phyloP scores from a whole-genome alignment of 2,329 filamentous ascomycete genomes.

The Fusarium pseudoanthophilum region DNA sequence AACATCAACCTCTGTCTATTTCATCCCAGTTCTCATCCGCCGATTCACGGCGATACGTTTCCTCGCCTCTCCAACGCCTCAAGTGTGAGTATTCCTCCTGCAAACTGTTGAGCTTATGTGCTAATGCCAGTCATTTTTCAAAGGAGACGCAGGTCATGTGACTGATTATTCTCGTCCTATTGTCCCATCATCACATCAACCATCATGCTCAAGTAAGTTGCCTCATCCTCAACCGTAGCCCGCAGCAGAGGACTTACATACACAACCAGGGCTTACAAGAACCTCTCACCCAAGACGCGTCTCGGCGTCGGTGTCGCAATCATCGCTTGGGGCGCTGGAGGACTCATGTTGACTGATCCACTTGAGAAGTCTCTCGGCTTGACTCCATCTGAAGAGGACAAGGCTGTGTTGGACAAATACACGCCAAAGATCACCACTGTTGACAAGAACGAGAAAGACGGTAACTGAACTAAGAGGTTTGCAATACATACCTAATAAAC shows the following conservation, averaged over 20 bases:
- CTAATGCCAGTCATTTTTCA: background rate
- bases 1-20: constrained; percentile 11
- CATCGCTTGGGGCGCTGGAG: constrained; percentile 79
- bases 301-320: constrained; percentile 77
- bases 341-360: constrained; percentile 77
- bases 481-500: background rate
- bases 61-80: background rate
- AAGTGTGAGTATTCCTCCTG: background rate
- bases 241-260: constrained; percentile 1
- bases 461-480: background rate
- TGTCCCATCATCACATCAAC: background rate
- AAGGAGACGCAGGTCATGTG: constrained; percentile 1
- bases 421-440: constrained; percentile 72
- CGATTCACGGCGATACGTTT: background rate
- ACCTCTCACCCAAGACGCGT: constrained; percentile 76
- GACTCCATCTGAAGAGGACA: constrained; percentile 78
- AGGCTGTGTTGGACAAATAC: constrained; percentile 69
- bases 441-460: constrained; percentile 53
- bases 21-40: constrained; percentile 2
- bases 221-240: background rate
- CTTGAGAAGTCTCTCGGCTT: constrained; percentile 80
- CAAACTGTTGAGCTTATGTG: background rate
- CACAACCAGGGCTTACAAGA: constrained; percentile 71
- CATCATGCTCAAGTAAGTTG: constrained; percentile 39
- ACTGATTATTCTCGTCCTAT: constrained; percentile 1